These are phyloP conservation scores for Daldinia decipiens DNA, from an alignment of 495 filamentous ascomycete genomes.

Conservation along the genomic window DNA sequence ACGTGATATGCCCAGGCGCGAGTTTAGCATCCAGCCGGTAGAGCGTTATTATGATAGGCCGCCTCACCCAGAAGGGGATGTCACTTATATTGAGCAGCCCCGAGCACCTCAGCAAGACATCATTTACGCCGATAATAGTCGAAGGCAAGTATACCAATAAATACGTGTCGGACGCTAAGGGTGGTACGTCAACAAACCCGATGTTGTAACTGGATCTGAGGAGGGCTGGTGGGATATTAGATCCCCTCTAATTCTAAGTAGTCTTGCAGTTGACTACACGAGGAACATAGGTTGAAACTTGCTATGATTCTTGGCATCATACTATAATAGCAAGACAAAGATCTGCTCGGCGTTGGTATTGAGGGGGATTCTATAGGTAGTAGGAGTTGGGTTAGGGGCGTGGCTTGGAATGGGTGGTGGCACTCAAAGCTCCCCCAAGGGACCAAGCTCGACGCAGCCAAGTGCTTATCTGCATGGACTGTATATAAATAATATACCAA, in stretches of 20 bases:
- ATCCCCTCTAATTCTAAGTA: not conserved
- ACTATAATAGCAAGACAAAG: constrained; percentile 6
- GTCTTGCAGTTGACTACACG: not conserved
- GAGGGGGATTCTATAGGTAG: constrained; percentile 12
- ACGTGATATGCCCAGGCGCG: constrained; percentile 48
- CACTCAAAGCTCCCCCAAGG: constrained; percentile 6
- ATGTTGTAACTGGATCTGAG: constrained; percentile 2
- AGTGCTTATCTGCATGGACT: constrained; percentile 20
- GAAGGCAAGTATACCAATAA: constrained; percentile 53
- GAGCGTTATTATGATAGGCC: constrained; percentile 55
- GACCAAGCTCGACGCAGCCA: constrained; percentile 6
- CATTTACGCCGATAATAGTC: constrained; percentile 51
- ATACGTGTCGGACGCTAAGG: not conserved
- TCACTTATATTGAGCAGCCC: constrained; percentile 58
- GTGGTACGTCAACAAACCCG: not conserved
- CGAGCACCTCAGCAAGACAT: constrained; percentile 51
- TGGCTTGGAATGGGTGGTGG: constrained; percentile 27
- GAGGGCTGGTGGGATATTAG: not conserved
- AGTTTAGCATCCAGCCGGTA: constrained; percentile 50
- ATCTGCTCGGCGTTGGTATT: constrained; percentile 17
- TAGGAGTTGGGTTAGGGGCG: constrained; percentile 7
- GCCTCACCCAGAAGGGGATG: constrained; percentile 54
- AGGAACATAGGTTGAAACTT: constrained; percentile 11
- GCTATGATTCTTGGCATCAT: not conserved
- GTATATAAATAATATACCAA: constrained; percentile 35